Conservation (phyloP, 2,329 filamentous ascomycete species). For the Aspergillus tubingensis region DNA sequence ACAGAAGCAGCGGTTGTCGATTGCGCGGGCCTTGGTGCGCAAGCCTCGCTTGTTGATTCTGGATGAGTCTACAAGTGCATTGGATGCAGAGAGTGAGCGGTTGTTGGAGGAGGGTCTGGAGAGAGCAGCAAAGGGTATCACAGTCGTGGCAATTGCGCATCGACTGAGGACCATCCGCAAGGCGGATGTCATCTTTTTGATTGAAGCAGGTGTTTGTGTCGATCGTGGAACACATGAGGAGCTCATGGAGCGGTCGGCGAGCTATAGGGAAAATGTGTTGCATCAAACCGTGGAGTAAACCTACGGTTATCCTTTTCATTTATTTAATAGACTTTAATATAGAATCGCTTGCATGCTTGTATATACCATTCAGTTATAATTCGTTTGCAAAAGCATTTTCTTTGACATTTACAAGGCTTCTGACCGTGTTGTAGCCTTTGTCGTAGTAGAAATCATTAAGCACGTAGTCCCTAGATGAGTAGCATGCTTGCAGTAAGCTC, state of each 20-base stretch:
- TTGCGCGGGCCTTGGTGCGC: conserved; percentile 59
- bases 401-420: too few relatives aligned
- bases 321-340: too few relatives aligned
- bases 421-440: too few relatives aligned
- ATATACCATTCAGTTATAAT: too few relatives aligned
- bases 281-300: conserved; percentile 35
- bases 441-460: too few relatives aligned
- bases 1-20: conserved; percentile 60
- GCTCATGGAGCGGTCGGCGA: conserved; percentile 51
- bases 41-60: conserved; percentile 59
- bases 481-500: too few relatives aligned
- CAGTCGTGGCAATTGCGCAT: conserved; percentile 47
- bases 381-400: too few relatives aligned
- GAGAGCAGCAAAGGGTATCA: conserved; percentile 38
- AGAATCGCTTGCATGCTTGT: too few relatives aligned
- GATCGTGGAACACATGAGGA: conserved; percentile 66
- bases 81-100: conserved; percentile 57
- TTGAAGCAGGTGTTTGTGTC: conserved; percentile 66
- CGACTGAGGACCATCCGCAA: conserved; percentile 58
- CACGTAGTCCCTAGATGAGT: too few relatives aligned
- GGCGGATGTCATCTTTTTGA: conserved; percentile 76
- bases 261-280: conserved; percentile 44
- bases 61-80: conserved; percentile 62
- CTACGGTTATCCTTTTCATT: too few relatives aligned
- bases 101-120: conserved; percentile 48